These are phyloP conservation scores for Gonium pectorale DNA, from an alignment of 139 green algal species.

Conservation along the genomic window DNA sequence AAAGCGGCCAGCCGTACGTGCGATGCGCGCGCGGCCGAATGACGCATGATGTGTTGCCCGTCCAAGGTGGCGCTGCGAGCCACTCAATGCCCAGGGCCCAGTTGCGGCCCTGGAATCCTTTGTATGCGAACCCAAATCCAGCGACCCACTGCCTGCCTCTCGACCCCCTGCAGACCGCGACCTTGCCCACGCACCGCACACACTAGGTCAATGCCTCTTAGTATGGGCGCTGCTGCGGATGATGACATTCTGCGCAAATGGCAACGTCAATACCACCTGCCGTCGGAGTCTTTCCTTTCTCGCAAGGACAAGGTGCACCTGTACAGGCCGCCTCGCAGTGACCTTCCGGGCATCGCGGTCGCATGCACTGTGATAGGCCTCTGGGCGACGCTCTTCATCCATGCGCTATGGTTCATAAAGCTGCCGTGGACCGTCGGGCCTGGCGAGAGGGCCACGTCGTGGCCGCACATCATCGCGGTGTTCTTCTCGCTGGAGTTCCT, in stretches of 20 bases:
- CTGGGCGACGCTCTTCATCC: slow-evolving; percentile 54
- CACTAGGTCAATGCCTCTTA: no score
- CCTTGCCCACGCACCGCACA: no score
- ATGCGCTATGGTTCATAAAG: slow-evolving; percentile 51
- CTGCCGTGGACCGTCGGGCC: slow-evolving; percentile 19
- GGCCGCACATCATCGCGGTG: slow-evolving; percentile 37
- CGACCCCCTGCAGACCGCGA: no score
- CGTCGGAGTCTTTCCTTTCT: slow-evolving; percentile 10
- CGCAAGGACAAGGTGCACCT: slow-evolving; percentile 8
- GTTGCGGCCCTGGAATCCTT: no score
- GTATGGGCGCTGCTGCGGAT: neutral
- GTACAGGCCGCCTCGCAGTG: slow-evolving; percentile 50
- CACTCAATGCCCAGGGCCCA: no score
- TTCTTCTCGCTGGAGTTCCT: slow-evolving; percentile 63
- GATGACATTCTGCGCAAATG: slow-evolving; percentile 1
- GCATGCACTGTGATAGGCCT: slow-evolving; percentile 46
- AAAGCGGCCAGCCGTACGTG: no score
- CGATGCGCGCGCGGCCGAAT: no score
- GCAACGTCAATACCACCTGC: slow-evolving; percentile 49
- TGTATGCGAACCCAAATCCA: no score
- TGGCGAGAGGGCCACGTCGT: slow-evolving; percentile 9
- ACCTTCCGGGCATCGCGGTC: slow-evolving; percentile 45
- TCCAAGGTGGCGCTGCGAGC: no score
- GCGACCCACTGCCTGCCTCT: no score
- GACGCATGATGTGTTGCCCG: no score